Conservation (phyloP, 495 filamentous ascomycete genomes). For the Penicillium chermesinum region DNA sequence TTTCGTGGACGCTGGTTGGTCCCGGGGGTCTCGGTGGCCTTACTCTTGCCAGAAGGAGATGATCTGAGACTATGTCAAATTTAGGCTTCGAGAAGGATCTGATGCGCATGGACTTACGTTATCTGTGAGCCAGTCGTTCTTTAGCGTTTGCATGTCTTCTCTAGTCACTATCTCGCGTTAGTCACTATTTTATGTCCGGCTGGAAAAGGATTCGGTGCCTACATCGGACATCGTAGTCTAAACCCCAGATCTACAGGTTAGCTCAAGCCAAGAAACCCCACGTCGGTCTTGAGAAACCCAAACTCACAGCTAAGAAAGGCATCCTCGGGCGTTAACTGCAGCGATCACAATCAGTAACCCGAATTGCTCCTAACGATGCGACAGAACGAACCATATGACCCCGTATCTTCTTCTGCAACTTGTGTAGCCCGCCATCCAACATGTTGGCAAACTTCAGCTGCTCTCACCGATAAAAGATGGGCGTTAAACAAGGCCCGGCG, state of each 20-base stretch:
- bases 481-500: not conserved
- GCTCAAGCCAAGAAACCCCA: conserved; percentile 1
- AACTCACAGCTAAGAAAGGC: conserved; percentile 67
- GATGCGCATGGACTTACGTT: conserved; percentile 57
- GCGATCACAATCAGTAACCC: conserved; percentile 9
- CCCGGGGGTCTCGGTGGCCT: conserved; percentile 22
- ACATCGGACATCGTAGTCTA: conserved; percentile 69
- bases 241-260: conserved; percentile 8
- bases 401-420: conserved; percentile 40
- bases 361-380: not conserved
- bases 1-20: not conserved
- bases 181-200: not conserved
- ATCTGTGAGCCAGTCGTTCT: conserved; percentile 96
- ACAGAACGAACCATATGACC: conserved; percentile 36
- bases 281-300: not conserved
- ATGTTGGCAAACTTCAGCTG: conserved; percentile 10
- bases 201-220: conserved; percentile 24
- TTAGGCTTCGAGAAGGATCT: conserved; percentile 4
- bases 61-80: conserved; percentile 29
- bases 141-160: conserved; percentile 82
- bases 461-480: not conserved
- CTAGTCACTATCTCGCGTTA: conserved; percentile 55
- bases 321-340: conserved; percentile 62
- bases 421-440: conserved; percentile 38
- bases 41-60: conserved; percentile 99